Conservation (phyloP, 106 monocot genomes). For the Dendrobium nobile region DNA sequence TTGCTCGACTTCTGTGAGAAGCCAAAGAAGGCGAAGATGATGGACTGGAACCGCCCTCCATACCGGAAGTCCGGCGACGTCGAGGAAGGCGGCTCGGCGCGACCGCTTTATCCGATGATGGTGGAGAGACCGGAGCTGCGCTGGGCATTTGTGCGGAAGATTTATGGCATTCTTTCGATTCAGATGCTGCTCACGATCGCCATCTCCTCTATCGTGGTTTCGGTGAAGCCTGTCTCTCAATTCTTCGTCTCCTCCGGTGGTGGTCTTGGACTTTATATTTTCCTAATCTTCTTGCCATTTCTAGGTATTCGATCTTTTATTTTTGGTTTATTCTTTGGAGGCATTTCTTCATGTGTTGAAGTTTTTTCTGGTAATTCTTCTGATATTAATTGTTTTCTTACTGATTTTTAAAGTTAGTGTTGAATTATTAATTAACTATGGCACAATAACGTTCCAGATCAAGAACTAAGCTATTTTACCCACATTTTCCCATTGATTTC, state of each 20-base stretch:
- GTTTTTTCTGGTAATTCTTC: background rate
- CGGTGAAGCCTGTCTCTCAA: constrained; percentile 36
- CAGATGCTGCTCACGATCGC: constrained; percentile 57
- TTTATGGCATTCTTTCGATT: constrained; percentile 57
- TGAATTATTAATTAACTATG: too few species aligned
- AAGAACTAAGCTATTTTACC: too few species aligned
- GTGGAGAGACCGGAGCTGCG: constrained; percentile 50
- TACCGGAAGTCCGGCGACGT: constrained; percentile 23
- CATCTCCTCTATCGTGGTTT: constrained; percentile 53
- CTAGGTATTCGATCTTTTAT: constrained; percentile 17
- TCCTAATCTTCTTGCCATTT: constrained; percentile 58
- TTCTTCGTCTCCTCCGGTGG: constrained; percentile 50
- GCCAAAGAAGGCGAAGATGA: background rate
- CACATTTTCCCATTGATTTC: too few species aligned
- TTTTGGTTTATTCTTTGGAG: background rate
- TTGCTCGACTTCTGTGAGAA: background rate
- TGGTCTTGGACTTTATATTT: constrained; percentile 51
- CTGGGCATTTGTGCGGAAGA: constrained; percentile 74
- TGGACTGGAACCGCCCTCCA: constrained; percentile 2
- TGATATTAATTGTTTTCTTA: background rate
- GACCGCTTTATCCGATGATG: constrained; percentile 66
- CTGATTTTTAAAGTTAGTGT: background rate
- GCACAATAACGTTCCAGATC: too few species aligned
- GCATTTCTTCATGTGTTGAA: background rate
- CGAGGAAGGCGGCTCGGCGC: constrained; percentile 20